These are phyloP conservation scores for Colletotrichum brevisporum DNA, from an alignment of 2,329 filamentous ascomycete genomes.

Conservation along the genomic window DNA sequence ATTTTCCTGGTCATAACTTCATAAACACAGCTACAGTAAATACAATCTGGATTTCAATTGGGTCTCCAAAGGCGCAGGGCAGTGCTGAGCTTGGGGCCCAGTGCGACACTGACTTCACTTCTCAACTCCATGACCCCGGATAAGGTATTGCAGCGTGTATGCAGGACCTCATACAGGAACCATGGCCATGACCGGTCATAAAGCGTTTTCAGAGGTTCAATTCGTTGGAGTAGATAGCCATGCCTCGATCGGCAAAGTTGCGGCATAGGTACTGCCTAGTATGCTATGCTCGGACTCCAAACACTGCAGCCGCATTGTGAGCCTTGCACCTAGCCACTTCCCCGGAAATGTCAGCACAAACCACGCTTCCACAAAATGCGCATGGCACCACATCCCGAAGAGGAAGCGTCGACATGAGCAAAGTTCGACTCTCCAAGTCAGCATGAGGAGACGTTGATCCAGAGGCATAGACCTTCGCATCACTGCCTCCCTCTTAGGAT, in stretches of 20 bases:
- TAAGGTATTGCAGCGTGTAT: no score
- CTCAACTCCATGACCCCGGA: no score
- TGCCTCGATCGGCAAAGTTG: background rate
- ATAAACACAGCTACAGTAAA: no score
- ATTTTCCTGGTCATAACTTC: no score
- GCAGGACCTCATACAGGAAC: no score
- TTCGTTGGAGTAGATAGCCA: background rate
- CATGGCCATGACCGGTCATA: no score
- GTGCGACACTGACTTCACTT: no score
- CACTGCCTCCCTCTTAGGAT: background rate
- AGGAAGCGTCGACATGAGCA: conserved; percentile 1
- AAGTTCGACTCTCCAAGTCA: conserved; percentile 14
- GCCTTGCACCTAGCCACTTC: background rate
- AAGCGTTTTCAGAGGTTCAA: background rate
- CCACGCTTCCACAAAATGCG: background rate
- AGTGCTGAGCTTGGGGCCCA: no score
- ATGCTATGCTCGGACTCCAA: background rate
- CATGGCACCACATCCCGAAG: conserved; percentile 7
- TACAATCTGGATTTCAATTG: no score
- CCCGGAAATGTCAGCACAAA: conserved; percentile 1
- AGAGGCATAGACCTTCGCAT: background rate
- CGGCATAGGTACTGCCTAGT: background rate
- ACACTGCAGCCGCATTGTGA: background rate
- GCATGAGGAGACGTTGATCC: background rate
- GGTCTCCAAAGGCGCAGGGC: no score